phyloP scores from a whole-genome alignment of 169 alveolate genomes.

The Babesia bigemina region DNA sequence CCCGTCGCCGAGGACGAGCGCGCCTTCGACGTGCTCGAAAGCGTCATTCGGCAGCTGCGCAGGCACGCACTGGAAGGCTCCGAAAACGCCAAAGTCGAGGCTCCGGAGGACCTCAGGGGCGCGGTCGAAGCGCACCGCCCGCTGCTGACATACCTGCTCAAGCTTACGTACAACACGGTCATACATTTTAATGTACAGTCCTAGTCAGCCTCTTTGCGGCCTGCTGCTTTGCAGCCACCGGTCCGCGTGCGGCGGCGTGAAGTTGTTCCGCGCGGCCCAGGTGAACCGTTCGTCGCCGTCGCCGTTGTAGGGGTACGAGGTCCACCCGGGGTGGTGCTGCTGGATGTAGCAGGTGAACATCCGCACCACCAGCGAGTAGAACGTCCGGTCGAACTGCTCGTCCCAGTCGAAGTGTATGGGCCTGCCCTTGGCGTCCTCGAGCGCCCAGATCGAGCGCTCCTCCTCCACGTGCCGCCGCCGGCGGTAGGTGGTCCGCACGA shows the following conservation, averaged over 20 bases:
- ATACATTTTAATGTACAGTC: constrained; percentile 11
- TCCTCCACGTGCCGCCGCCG: constrained; percentile 47
- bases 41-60: constrained; percentile 20
- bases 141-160: constrained; percentile 11
- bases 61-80: constrained; percentile 34
- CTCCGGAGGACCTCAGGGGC: background rate
- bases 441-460: constrained; percentile 76
- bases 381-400: constrained; percentile 74
- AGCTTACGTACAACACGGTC: constrained; percentile 24
- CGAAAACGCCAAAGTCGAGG: background rate
- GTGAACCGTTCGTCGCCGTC: constrained; percentile 26
- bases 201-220: background rate
- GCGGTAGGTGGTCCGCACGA: constrained; percentile 53
- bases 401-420: constrained; percentile 82
- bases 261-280: constrained; percentile 8
- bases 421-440: constrained; percentile 75
- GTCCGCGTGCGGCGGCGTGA: constrained; percentile 17
- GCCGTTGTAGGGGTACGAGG: constrained; percentile 57
- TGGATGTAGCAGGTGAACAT: constrained; percentile 70
- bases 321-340: constrained; percentile 56
- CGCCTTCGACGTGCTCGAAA: constrained; percentile 32
- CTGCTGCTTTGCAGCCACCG: constrained; percentile 21
- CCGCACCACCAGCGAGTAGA: constrained; percentile 76
- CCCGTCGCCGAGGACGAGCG: background rate
- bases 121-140: background rate